Evolutionary conservation across 371 early-diverging fungal genomes (phyloP), one percentile per base, ranked within the genome.

Genomic region (Zopfochytrium polystomum): DNA sequence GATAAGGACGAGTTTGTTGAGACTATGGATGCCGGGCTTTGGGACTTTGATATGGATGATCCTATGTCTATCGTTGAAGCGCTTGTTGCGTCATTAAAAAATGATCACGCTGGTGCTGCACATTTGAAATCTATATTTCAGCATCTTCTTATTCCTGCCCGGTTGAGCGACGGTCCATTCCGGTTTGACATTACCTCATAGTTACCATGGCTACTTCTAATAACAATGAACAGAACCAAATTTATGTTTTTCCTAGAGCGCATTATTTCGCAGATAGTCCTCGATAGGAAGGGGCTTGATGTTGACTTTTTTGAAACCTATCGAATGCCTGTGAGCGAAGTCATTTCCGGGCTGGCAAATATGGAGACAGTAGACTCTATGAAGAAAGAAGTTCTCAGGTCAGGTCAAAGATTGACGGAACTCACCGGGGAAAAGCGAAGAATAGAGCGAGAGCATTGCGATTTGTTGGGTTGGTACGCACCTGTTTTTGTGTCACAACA

Each of bases 1-100:
- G 75, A 74, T 58, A 58, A 67, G 23, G 58, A 71, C 29, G 62
- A 74, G 29, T 66, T 74, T 34, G 53, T 63, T 45, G 69, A 70
- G 15, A 65, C 68, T 27, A 34, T 74, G 51, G 67, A 65, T 32
- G 56, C 57, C 7, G 57, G 65, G 29, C 35, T 62, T 4, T 48
- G 50, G 9, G 70, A 68, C 31, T 20, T 68, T 32, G 75, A 74
- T 53, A 18, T 74, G 34, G 58, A 69, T 6, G 67, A 74, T 35
- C 71, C 68, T 13, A 54, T 52, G 18, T 55, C 51, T 22, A 63
- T 73, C 5, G 50, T 73, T 23, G 61, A 65, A 7, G 60, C 32
- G 7, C 20, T 68, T 1, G 44, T 73, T 38, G 62, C 56, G 29
- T 47, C 64, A 3, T 65, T 58, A 30, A 49, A 48, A 4, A 45